Evolutionary conservation across 129 eudicot genomes (phyloP), one percentile per base, ranked within the genome.

Genomic region (Tagetes erecta): DNA sequence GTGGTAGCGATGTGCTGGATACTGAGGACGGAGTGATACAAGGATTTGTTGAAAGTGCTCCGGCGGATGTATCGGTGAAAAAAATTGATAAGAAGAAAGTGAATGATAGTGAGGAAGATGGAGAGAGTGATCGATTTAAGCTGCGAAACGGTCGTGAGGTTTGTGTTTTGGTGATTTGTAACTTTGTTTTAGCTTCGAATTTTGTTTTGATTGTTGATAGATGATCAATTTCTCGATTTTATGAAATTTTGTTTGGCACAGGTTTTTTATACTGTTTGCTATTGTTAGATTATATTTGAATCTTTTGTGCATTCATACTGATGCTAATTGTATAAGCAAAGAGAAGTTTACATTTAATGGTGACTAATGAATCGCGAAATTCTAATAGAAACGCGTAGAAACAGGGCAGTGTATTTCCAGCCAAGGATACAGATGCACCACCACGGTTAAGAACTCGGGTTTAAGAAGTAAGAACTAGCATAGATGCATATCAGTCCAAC

Each of bases 61-160:
- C 73, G 65, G 46, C 35, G 66, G 34, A 14, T 56, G 20, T 74
- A 4, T 30, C 85, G 68, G 49, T 82, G 8, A 81, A 64, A 52
- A 81, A 74, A 56, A 6, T 67, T 33, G 49, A 11, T 2, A 82
- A 65, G 75, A 86, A 78, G 84, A 70, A 74, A 53, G 51, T 6
- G 37, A 49, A 42, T 38, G 78, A 81, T 55, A 75, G 78, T 4
- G 83, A 70, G 6, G 84, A 80, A 5, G 87, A 82, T 62, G 80
- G 53, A 27, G 60, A 41, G 11, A 90, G 84, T 64, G 58, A 8
- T 52, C 83, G 96, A 47, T 92, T 86, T 76, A 89, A 82, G 60
- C 81, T 92, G 51, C 83, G 85, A 30, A 89, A 89, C 60, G 97
- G 96, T 64, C 79, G 83, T 65, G 97, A 92, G 96, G 97, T 91